Evolutionary conservation across 2,329 filamentous ascomycete species (phyloP), one percentile per base, ranked within the genome.

Genomic region (Diaporthe sp.): DNA sequence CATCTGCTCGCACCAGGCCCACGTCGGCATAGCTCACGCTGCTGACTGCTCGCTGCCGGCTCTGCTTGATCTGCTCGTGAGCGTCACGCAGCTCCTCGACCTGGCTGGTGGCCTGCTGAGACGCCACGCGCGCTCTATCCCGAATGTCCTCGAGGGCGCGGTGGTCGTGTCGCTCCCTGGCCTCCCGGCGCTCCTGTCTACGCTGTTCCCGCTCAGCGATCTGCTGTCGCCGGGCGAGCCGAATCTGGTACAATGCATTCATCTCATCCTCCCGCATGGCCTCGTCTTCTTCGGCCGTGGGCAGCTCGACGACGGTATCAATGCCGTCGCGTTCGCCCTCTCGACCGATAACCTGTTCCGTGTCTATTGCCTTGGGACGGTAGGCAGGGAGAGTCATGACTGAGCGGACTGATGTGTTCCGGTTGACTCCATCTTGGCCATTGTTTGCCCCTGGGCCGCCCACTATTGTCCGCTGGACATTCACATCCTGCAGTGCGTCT

Each of bases 341-440:
- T 7, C 96, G 91, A 10, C 92, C 97, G 65, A 98, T 88, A 1
- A 98, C 92, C 79, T 93, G 92, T 83, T 99, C 97, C 61, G 91
- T 92, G 28, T 94, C 92, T 68, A 91, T 89, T 0, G 95, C 91
- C 39, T 91, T 91, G 22, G 89, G 90, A 3, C 94, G 93, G 83
- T 99, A 99, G 0, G 94, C 90, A 0, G 97, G 97, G 3, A 99
- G 86, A 0, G 97, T 98, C 90, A 98, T 97, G 74, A 98, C 92
- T n/a, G 95, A 98, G 73, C 96, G 93, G 61, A 98, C 89, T 12
- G 95, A 97, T 1, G 94, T 95, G 80, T 96, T 94, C 44, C 96
- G 91, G 82, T 96, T 94, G 17, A 98, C 91, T 1, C 82, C 84
- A 28, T 72, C 73, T 13, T 68, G 51, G 25, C 25, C 70, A 28